Conservation (phyloP, 805 yeast species). For the Kodamaea sagamina region DNA sequence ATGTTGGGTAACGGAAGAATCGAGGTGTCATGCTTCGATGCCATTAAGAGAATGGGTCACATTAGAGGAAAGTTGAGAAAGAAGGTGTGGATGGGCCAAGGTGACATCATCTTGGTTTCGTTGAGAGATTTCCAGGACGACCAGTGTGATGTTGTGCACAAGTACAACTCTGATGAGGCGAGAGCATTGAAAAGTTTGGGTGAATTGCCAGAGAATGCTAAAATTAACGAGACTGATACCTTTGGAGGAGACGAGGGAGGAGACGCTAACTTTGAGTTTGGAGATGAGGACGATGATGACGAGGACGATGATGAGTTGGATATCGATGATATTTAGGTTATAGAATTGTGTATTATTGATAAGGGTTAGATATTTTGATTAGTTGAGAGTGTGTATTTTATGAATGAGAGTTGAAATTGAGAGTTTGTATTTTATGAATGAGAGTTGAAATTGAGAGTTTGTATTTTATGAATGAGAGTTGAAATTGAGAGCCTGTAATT, state of each 20-base stretch:
- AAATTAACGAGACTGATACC: constrained; percentile 96
- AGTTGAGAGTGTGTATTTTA: background rate
- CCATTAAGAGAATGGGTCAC: constrained; percentile 90
- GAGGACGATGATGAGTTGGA: constrained; percentile 73
- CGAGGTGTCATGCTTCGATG: constrained; percentile 94
- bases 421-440: too few species aligned
- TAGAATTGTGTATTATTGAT: constrained; percentile 11
- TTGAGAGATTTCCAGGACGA: constrained; percentile 98
- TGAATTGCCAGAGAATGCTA: constrained; percentile 95
- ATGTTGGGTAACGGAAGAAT: constrained; percentile 99
- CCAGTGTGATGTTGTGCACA: constrained; percentile 96
- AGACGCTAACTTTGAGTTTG: constrained; percentile 97
- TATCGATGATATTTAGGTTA: constrained; percentile 83
- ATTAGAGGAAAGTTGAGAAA: constrained; percentile 98
- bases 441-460: too few species aligned
- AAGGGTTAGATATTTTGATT: background rate
- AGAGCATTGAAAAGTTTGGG: constrained; percentile 94
- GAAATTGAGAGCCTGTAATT: too few species aligned
- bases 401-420: too few species aligned
- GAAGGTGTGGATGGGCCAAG: constrained; percentile 99
- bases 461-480: too few species aligned
- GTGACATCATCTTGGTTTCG: constrained; percentile 94
- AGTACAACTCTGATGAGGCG: constrained; percentile 96
- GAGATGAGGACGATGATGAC: constrained; percentile 82
- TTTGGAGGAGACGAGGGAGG: constrained; percentile 96